Conservation (phyloP, 305 asterid species). For the Salvia sclarea region DNA sequence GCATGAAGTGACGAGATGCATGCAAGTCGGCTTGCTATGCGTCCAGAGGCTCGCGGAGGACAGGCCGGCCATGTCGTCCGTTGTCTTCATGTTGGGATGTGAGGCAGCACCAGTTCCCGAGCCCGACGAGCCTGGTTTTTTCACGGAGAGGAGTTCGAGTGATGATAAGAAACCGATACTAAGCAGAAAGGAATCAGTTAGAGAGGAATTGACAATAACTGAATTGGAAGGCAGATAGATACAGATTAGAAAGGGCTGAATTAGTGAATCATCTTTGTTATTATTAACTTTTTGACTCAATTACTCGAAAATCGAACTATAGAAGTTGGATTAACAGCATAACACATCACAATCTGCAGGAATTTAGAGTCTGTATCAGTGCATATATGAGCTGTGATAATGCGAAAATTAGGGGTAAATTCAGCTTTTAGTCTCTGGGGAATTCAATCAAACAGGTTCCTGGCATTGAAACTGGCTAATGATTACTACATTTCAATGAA, state of each 20-base stretch:
- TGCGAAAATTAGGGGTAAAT: too few species aligned
- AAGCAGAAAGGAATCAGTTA: not conserved
- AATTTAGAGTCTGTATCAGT: too few species aligned
- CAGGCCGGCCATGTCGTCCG: constrained; percentile 13
- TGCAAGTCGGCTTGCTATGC: constrained; percentile 20
- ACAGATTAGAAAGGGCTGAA: not conserved
- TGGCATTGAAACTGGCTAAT: too few species aligned
- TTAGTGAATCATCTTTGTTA: too few species aligned
- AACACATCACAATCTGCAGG: too few species aligned
- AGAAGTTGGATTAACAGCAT: too few species aligned
- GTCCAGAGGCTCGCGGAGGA: constrained; percentile 15
- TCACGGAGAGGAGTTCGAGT: constrained; percentile 7
- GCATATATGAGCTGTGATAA: too few species aligned
- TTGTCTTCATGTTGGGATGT: constrained; percentile 18
- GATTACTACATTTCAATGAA: too few species aligned
- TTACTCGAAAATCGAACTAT: too few species aligned
- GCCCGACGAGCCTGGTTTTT: constrained; percentile 30
- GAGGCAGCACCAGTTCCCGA: constrained; percentile 10
- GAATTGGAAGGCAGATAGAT: constrained; percentile 18
- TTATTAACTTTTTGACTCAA: too few species aligned
- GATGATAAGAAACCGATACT: not conserved
- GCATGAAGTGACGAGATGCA: not conserved
- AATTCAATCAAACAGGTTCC: too few species aligned
- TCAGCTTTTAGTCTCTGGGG: too few species aligned
- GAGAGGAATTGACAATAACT: not conserved